phyloP scores from a whole-genome alignment of 73 alveolate species.

The Symbiodinium natans region DNA sequence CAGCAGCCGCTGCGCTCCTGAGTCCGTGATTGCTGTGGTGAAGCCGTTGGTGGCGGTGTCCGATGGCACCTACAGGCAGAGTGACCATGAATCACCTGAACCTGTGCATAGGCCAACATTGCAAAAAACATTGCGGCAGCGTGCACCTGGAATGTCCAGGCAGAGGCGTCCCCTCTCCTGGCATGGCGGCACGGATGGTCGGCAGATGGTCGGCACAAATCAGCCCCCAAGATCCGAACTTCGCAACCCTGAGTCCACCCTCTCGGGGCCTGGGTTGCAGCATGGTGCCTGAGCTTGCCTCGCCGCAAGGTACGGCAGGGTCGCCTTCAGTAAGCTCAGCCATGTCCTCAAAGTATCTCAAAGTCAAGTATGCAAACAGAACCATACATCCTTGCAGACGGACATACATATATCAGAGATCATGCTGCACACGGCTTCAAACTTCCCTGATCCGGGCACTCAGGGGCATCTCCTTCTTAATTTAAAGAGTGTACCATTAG shows the following conservation, averaged over 20 bases:
- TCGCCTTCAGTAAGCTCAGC: constrained; percentile 24
- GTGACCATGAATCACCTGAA: too few species aligned
- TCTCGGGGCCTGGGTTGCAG: constrained; percentile 47
- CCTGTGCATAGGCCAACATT: background rate
- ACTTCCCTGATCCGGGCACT: too few species aligned
- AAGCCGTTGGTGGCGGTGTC: background rate
- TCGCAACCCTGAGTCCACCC: too few species aligned
- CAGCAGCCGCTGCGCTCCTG: background rate
- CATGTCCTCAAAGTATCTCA: background rate
- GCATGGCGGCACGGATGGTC: background rate
- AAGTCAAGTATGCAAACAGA: too few species aligned
- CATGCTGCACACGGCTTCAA: too few species aligned
- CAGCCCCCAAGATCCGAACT: too few species aligned
- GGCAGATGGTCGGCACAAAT: too few species aligned
- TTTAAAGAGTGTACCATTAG: too few species aligned
- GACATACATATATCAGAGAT: too few species aligned
- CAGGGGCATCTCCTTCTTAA: too few species aligned
- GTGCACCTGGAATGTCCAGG: constrained; percentile 61
- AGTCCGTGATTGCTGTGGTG: background rate
- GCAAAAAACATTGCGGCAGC: background rate
- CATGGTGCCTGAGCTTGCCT: constrained; percentile 10
- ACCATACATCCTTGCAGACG: too few species aligned
- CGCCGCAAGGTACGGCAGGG: constrained; percentile 45
- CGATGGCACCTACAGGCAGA: background rate
- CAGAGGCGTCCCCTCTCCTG: constrained; percentile 41